phyloP scores from a whole-genome alignment of 176 grass and related monocot species.

The Urochloa ruziziensis region DNA sequence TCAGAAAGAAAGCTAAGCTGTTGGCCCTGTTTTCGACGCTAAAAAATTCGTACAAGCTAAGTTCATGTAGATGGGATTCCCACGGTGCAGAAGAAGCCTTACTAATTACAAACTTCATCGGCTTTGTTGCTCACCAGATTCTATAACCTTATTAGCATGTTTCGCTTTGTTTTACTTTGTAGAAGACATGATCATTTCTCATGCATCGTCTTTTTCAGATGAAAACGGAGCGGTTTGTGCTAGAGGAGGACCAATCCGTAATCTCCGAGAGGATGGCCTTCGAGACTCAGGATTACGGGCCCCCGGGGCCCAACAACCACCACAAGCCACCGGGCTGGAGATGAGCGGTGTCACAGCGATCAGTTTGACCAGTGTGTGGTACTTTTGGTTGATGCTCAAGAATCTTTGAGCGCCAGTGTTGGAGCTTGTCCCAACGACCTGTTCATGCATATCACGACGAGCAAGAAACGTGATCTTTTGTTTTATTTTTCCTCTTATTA shows the following conservation, averaged over 20 bases:
- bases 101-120: not conserved
- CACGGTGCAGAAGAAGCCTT: not conserved
- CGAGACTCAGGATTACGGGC: slow-evolving; percentile 47
- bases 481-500: not conserved
- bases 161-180: not conserved
- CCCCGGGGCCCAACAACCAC: slow-evolving; percentile 47
- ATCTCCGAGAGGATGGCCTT: slow-evolving; percentile 49
- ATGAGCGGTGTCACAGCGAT: not conserved
- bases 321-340: slow-evolving; percentile 59
- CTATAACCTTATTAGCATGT: not conserved
- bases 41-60: not conserved
- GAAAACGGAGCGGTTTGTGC: not conserved
- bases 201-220: slow-evolving; percentile 17
- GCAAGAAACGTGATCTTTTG: not conserved
- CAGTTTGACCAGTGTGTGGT: not conserved
- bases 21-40: not conserved
- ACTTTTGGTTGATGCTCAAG: not conserved
- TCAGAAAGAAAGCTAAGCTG: not conserved
- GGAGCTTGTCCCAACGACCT: not conserved
- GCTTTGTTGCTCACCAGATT: not conserved
- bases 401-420: not conserved
- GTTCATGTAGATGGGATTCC: not conserved
- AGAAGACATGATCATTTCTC: not conserved
- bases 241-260: slow-evolving; percentile 1
- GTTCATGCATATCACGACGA: not conserved